phyloP scores from a whole-genome alignment of 1,139 yeast species.

The Eremothecium sinecaudum region DNA sequence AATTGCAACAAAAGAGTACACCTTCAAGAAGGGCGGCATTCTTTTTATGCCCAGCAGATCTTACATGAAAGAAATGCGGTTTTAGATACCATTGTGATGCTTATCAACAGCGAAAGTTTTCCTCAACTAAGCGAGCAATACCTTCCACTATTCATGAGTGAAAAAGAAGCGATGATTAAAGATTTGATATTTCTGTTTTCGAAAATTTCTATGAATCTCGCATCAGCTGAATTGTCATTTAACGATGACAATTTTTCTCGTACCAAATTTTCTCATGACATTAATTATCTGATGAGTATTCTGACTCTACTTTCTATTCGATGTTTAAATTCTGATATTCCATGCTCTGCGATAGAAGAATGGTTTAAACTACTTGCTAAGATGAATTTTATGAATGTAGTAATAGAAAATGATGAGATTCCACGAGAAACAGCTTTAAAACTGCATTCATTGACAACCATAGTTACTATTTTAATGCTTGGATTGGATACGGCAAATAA shows the following conservation, averaged over 20 bases:
- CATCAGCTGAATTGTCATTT: constrained; percentile 7
- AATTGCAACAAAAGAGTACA: constrained; percentile 38
- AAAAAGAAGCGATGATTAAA: constrained; percentile 26
- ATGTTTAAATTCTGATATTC: constrained; percentile 28
- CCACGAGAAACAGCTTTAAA: constrained; percentile 35
- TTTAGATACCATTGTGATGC: constrained; percentile 34
- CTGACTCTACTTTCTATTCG: constrained; percentile 35
- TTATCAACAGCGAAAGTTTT: constrained; percentile 33
- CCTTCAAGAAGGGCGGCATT: constrained; percentile 21
- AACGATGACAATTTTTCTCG: constrained; percentile 13
- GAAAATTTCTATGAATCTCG: constrained; percentile 10
- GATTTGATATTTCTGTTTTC: constrained; percentile 27
- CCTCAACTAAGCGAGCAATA: constrained; percentile 35
- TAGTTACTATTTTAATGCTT: constrained; percentile 42
- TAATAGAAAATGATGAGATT: constrained; percentile 17
- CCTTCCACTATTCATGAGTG: constrained; percentile 35
- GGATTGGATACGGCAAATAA: constrained; percentile 46
- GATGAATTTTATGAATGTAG: constrained; percentile 34
- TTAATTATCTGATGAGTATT: constrained; percentile 36
- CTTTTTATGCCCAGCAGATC: constrained; percentile 19
- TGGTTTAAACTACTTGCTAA: constrained; percentile 53
- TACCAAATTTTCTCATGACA: constrained; percentile 36
- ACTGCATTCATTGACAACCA: constrained; percentile 41
- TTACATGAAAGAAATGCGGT: constrained; percentile 31
- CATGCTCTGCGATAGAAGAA: constrained; percentile 29